A percentile compares a stretch with the other conserved stretches of the same genome.
phyloP scores from a whole-genome alignment of 2,329 filamentous ascomycete genomes.

The Pseudocercospora fuligena region DNA sequence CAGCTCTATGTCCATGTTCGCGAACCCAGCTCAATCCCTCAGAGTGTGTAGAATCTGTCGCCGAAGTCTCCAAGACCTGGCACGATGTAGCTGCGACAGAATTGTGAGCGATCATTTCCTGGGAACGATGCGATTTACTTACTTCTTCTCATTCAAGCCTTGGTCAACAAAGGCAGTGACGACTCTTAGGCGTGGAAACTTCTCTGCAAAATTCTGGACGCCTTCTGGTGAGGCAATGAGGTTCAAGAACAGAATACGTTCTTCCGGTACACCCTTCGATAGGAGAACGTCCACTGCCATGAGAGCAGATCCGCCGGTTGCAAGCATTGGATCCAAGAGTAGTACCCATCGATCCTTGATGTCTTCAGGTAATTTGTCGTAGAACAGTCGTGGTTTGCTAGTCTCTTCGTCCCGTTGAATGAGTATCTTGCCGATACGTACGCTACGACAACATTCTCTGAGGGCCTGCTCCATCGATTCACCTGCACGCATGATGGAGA shows the following conservation, averaged over 20 bases:
- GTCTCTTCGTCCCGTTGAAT: conserved; percentile 98
- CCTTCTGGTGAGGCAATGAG: conserved; percentile 96
- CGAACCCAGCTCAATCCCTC: neutral
- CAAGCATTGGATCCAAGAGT: conserved; percentile 97
- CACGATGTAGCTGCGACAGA: conserved; percentile 79
- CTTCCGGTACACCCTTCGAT: conserved; percentile 87
- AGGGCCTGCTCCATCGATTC: conserved; percentile 98
- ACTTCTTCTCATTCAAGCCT: conserved; percentile 98
- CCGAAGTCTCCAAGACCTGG: conserved; percentile 95
- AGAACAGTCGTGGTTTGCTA: conserved; percentile 87
- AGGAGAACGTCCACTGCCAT: conserved; percentile 96
- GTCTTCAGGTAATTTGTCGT: conserved; percentile 95
- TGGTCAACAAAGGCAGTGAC: conserved; percentile 96
- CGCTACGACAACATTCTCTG: conserved; percentile 94
- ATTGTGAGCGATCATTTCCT: conserved; percentile 39
- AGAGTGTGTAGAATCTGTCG: conserved; percentile 89
- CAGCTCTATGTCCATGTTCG: neutral
- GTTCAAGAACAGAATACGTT: conserved; percentile 94
- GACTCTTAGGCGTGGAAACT: conserved; percentile 86
- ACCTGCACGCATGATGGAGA: conserved; percentile 97
- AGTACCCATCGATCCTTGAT: conserved; percentile 93
- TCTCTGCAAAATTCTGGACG: conserved; percentile 83
- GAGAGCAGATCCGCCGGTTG: conserved; percentile 94
- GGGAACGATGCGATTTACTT: conserved; percentile 45
- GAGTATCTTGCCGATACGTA: conserved; percentile 96